Evolutionary conservation across 2,329 filamentous ascomycete species (phyloP), one percentile per base, ranked within the genome.

Genomic region (Alternaria postmessia): DNA sequence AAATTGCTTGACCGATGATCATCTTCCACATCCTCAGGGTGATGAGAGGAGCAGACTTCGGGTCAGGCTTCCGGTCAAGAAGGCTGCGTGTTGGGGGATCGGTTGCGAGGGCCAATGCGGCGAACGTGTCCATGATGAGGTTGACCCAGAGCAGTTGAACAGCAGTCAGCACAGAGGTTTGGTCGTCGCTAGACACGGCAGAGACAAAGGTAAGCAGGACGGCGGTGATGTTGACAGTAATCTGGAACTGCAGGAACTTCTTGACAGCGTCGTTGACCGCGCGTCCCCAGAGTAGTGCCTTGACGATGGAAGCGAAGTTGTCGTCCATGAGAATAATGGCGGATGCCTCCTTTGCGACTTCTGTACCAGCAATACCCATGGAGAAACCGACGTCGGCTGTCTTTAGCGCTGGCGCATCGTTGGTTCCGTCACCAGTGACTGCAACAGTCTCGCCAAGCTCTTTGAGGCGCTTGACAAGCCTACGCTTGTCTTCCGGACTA

Each of bases 21-120:
- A 98, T 98, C 84, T 98, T 98, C 94, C 94, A 77, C 94, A 98
- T 98, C 18, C 91, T 94, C 34, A 90, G 83, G 1, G 93, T 96
- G 69, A 98, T 95, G 6, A 94, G 82, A 1, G 90, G 85, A 7
- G 90, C 89, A 30, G 87, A 89, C 73, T 93, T 93, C 3, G 88
- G 86, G 59, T 92, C 88, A 1, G 92, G 92, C 78, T 92, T 93
- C 57, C 93, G 88, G 69, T 96, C 83, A 51, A 97, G 82, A 26
- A 97, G 89, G 67, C 88, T 91, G 53, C 91, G 89, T 12, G 91
- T 91, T 0, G 93, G 93, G n/a, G 93, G 92, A 75, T 97, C 93
- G 2, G 93, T 97, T 1, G 93, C 93, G 54, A 97, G 86, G 8
- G 93, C 93, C 41, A 97, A 84, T 16, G 93, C 93, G 24, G 93